phyloP scores from a whole-genome alignment of 1,284 basidiomycete genomes.

The Phellinidium pouzarii region DNA sequence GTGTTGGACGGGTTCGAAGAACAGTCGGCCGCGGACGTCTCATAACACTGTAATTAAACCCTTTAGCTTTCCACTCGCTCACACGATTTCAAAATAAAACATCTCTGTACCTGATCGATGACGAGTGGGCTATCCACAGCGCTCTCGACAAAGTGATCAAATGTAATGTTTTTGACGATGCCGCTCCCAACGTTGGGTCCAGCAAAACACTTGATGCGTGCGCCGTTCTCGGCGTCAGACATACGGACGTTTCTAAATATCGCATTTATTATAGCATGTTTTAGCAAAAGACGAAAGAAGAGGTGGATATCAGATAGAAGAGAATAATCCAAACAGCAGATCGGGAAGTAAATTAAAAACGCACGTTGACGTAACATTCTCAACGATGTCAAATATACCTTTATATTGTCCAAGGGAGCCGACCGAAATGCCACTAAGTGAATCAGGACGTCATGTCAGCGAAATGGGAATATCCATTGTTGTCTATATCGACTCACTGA shows the following conservation, averaged over 20 bases:
- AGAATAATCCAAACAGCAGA: not conserved
- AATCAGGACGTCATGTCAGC: not conserved
- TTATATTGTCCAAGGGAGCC: conserved; percentile 44
- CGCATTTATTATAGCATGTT: no score
- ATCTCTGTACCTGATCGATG: conserved; percentile 32
- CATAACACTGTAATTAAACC: conserved; percentile 41
- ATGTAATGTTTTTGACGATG: conserved; percentile 36
- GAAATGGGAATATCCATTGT: not conserved
- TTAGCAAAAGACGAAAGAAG: no score
- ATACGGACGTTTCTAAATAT: conserved; percentile 40
- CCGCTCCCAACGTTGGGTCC: conserved; percentile 30
- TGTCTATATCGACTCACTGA: conserved; percentile 33
- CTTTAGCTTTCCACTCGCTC: not conserved
- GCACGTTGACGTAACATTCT: conserved; percentile 36
- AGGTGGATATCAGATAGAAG: not conserved
- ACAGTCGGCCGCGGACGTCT: conserved; percentile 39
- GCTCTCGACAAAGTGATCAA: conserved; percentile 31
- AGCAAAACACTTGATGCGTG: conserved; percentile 44
- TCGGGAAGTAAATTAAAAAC: conserved; percentile 4
- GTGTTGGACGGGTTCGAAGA: conserved; percentile 47
- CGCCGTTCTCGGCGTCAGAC: conserved; percentile 43
- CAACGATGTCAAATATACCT: conserved; percentile 42
- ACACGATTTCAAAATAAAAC: not conserved
- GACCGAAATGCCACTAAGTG: conserved; percentile 37
- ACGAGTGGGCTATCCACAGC: conserved; percentile 40